These are phyloP conservation scores for Aspergillus asperescens DNA, from an alignment of 495 filamentous ascomycete species.

Conservation along the genomic window DNA sequence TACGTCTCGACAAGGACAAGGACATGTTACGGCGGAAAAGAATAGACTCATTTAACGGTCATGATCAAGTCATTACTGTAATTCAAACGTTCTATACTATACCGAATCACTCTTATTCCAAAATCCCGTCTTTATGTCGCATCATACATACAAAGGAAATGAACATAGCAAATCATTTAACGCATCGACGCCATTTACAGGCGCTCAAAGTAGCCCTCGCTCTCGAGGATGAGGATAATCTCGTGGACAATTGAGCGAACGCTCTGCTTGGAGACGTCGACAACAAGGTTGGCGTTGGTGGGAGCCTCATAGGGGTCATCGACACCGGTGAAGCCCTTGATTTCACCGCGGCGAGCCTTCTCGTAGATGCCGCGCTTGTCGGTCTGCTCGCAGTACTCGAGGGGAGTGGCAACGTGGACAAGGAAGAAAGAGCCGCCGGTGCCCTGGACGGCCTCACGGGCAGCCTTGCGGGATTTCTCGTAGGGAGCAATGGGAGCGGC, in stretches of 20 bases:
- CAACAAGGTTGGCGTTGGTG: conserved; percentile 72
- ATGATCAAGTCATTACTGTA: conserved; percentile 2
- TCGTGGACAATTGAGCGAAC: conserved; percentile 94
- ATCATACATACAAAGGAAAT: conserved; percentile 20
- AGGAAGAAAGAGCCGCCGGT: conserved; percentile 81
- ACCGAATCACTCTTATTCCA: conserved; percentile 5
- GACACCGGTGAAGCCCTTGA: conserved; percentile 97
- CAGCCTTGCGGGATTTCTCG: conserved; percentile 65
- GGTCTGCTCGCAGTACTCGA: conserved; percentile 90
- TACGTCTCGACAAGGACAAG: too few species aligned
- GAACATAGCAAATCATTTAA: conserved; percentile 9
- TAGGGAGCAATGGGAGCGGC: conserved; percentile 97
- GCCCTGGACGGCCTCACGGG: conserved; percentile 78
- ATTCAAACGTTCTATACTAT: conserved; percentile 18
- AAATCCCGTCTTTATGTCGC: conserved; percentile 17
- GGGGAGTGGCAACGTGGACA: conserved; percentile 86
- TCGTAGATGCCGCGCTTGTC: conserved; percentile 90
- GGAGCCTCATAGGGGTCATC: conserved; percentile 95
- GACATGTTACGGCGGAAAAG: too few species aligned
- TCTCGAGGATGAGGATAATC: conserved; percentile 90
- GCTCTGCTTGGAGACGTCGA: conserved; percentile 77
- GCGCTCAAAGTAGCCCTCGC: conserved; percentile 64
- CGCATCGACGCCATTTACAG: conserved; percentile 17
- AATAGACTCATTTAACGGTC: background rate
- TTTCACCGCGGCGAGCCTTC: conserved; percentile 80